Conservation (phyloP, 192 early-diverging fungal species). For the Phycomyces nitens region DNA sequence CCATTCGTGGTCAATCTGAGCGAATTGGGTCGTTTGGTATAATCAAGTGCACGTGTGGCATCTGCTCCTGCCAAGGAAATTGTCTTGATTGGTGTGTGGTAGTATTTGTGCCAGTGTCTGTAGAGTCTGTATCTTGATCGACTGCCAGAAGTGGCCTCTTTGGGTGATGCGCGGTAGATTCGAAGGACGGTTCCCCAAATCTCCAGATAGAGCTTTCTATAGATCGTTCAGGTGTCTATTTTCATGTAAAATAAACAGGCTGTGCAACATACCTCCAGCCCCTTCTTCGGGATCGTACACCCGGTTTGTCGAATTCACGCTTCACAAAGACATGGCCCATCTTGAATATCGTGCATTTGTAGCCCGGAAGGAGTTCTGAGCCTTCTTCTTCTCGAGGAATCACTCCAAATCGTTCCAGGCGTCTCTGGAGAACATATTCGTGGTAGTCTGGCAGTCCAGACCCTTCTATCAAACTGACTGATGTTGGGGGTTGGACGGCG, state of each 20-base stretch:
- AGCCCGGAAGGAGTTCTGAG: conserved; percentile 38
- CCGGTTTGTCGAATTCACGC: conserved; percentile 37
- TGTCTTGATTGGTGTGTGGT: conserved; percentile 13
- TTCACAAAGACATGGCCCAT: conserved; percentile 49
- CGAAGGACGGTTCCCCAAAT: conserved; percentile 41
- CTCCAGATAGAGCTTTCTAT: conserved; percentile 42
- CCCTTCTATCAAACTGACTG: background rate
- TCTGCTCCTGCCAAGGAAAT: conserved; percentile 25
- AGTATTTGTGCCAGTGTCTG: conserved; percentile 11
- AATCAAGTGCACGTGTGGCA: conserved; percentile 37
- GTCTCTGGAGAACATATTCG: background rate
- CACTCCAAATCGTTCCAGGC: conserved; percentile 6
- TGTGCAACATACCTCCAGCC: conserved; percentile 38
- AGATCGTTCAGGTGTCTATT: no score
- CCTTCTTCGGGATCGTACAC: conserved; percentile 33
- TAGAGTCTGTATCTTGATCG: background rate
- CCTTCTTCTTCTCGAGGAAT: conserved; percentile 42
- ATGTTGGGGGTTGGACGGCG: background rate
- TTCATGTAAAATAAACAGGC: background rate
- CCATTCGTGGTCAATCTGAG: conserved; percentile 40
- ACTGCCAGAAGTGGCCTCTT: background rate
- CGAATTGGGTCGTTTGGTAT: conserved; percentile 43
- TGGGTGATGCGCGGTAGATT: conserved; percentile 13
- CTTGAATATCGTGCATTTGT: conserved; percentile 44
- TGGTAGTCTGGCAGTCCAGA: background rate